Conservation (phyloP, 1,284 basidiomycete genomes). For the Heterobasidion irregulare region DNA sequence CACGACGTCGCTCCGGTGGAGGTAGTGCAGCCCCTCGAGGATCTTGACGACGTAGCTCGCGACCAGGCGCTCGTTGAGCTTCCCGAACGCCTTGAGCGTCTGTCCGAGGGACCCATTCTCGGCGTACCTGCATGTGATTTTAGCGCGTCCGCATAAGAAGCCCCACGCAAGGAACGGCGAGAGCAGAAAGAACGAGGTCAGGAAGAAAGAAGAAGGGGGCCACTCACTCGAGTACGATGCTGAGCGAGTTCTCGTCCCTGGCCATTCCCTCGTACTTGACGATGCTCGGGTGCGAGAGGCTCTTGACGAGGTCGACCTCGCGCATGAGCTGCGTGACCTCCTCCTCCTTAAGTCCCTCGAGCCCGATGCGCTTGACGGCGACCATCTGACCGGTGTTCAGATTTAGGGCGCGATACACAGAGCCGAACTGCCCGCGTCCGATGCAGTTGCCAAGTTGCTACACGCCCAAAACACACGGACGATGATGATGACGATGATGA, state of each 20-base stretch:
- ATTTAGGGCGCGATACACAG: constrained; percentile 91
- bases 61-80: constrained; percentile 83
- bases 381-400: constrained; percentile 91
- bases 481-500: background rate
- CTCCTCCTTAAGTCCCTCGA: constrained; percentile 81
- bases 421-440: constrained; percentile 92
- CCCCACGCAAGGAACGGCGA: background rate
- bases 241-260: constrained; percentile 80
- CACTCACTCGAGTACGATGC: constrained; percentile 86
- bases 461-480: constrained; percentile 6
- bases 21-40: constrained; percentile 84
- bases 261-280: constrained; percentile 96
- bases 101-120: constrained; percentile 92
- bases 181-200: constrained; percentile 5
- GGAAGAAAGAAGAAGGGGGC: constrained; percentile 8
- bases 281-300: constrained; percentile 85
- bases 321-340: constrained; percentile 83
- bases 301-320: constrained; percentile 87
- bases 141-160: background rate
- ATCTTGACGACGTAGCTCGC: constrained; percentile 91
- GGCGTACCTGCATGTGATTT: constrained; percentile 55
- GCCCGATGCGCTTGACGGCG: constrained; percentile 86
- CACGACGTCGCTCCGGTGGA: constrained; percentile 77
- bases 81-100: constrained; percentile 86
- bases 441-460: constrained; percentile 96